Evolutionary conservation across 371 early-diverging fungal genomes (phyloP), one percentile per base, ranked within the genome.

Genomic region (Mucor lusitanicus): DNA sequence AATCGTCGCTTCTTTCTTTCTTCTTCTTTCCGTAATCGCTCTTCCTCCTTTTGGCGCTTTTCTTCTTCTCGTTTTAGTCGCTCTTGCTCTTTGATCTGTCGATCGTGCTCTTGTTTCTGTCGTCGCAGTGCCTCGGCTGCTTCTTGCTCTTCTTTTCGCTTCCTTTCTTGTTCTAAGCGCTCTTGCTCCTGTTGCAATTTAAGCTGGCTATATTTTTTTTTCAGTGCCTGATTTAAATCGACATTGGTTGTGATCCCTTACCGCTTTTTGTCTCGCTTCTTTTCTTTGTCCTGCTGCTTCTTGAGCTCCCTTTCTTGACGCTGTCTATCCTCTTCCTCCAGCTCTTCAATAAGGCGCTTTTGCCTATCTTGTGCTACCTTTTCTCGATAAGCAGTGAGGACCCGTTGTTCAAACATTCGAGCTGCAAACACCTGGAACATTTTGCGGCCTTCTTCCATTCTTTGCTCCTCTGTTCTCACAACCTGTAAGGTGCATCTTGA

Each of bases 381-480:
- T 78, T 97, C 97, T 46, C 94, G 89, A 71, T 95, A 97, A 4
- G 96, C 94, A 57, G 89, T 85, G 40, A 96, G 77, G 1, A 96
- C 95, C 17, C 97, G 88, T 69, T 96, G 96, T 77, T 96, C 97
- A 87, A 97, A 96, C 90, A 96, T 92, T 54, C 93, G 90, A 23
- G 97, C 96, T 12, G 96, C 96, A 85, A 96, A 95, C 23, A 95
- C 90, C 73, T 95, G 96, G 70, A 97, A 96, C 92, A 95, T 94
- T 19, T 90, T 86, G 12, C 96, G 88, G 3, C 95, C 93, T 69
- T 96, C 95, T 69, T 96, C 95, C 85, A 93, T 92, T 23, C 94
- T 88, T 67, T 92, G 92, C 72, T 95, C 95, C 64, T 92, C 91
- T 6, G 90, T 90, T 77, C 89, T 70, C 5, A 83, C 70, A 69